Base-by-base conservation (phyloP, 768 basidiomycete species). In the Mycena amicta region DNA sequence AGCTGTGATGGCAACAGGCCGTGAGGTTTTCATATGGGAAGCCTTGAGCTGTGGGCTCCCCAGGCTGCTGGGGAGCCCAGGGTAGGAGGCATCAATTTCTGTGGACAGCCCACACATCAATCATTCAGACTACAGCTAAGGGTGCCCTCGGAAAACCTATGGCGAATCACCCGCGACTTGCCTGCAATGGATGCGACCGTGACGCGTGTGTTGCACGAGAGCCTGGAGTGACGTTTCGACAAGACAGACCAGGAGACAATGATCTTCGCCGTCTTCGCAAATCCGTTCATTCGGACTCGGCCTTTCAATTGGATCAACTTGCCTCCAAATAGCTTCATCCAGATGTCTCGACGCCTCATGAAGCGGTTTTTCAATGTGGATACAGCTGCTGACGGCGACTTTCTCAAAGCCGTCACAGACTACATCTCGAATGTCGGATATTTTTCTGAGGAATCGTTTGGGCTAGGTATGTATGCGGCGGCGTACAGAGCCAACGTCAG, bases 221-320 rank as follows among this genome's bases (percentile, higher is more conserved):
- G 72, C 45, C 61, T 77, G 20, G 74, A 79, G 52, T 53, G 61
- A 27, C 68, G 68, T 1, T 77, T 76, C 76, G 57, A 50, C 6
- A 67, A 65, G 27, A 50, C 68, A 6, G 74, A 77, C 58, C 75
- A 76, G 51, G 73, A 74, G 27, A 49, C 70, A 1, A 73, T 74
- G 54, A 74, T 78, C 49, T 63, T 69, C 0, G 68, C 72, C 1
- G 61, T 74, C 0, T 47, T 78, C 39, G 54, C 77, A 18, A 77
- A 79, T 57, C 76, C 75, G 0, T 70, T 62, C 53, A 58, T 69
- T 22, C 56, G 52, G 6, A 22, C 16, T 5, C 50, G 28, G 3
- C 52, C 60, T n/a, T 65, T 67, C 52, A 57, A 59, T 23, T 47
- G 28, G 8, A 30, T 20, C 28, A 23, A 20, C 27, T 47, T 56